phyloP scores from a whole-genome alignment of 225 moss, liverwort and hornwort species.

The Straminergon stramineum region DNA sequence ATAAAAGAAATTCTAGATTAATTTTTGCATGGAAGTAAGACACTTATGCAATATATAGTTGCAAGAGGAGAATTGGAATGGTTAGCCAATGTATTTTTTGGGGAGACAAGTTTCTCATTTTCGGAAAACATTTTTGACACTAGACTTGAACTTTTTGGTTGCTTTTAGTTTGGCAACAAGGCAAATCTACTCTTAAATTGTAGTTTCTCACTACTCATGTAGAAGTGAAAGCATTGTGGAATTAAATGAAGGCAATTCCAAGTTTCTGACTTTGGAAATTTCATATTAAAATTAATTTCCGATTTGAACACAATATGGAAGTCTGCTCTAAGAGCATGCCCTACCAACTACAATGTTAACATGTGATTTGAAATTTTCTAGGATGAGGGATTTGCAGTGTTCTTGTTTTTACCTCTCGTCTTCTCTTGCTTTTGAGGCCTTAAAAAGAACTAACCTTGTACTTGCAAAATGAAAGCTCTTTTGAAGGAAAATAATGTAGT shows the following conservation, averaged over 20 bases:
- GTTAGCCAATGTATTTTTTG: too few relatives aligned
- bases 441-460: not conserved
- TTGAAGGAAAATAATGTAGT: not conserved
- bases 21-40: not conserved
- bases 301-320: not conserved
- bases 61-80: not conserved
- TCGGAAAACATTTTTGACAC: not conserved
- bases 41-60: not conserved
- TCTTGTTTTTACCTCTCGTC: rapidly evolving
- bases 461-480: not conserved
- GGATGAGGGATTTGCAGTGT: not conserved
- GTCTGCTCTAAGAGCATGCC: rapidly evolving
- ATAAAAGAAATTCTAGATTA: rapidly evolving
- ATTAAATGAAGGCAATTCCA: not conserved
- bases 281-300: not conserved
- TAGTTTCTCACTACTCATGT: too few relatives aligned
- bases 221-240: not conserved
- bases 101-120: not conserved
- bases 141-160: not conserved
- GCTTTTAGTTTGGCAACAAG: not conserved
- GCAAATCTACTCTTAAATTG: not conserved
- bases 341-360: rapidly evolving
- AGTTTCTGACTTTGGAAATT: rapidly evolving
- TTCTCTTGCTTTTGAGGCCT: rapidly evolving
- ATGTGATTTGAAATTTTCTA: rapidly evolving